A percentile compares a stretch with the other conserved stretches of the same genome.
Evolutionary conservation across 129 eudicot genomes (phyloP).

Genomic region (Sambucus nigra): DNA sequence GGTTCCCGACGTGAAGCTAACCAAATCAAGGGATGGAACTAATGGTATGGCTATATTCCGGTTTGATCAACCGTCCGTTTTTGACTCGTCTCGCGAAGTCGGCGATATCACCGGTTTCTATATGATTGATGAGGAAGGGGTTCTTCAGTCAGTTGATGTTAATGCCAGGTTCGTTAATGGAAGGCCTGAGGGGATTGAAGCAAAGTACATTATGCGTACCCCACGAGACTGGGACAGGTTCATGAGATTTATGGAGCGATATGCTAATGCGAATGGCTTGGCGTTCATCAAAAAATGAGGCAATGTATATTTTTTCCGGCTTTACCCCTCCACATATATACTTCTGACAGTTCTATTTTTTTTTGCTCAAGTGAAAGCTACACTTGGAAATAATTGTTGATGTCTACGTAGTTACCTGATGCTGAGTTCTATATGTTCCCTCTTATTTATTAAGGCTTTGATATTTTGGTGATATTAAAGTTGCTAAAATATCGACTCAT

Average conservation of each 20-base stretch:
- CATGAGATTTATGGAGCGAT: conserved; percentile 99
- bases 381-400: conserved; percentile 21
- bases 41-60: conserved; percentile 84
- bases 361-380: conserved; percentile 28
- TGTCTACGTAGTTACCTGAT: conserved; percentile 20
- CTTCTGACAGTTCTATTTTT: conserved; percentile 10
- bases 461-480: conserved; percentile 1
- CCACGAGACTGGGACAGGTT: conserved; percentile 96
- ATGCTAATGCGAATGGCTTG: conserved; percentile 79
- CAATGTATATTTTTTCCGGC: conserved; percentile 25
- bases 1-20: conserved; percentile 80
- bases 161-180: conserved; percentile 81
- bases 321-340: not conserved
- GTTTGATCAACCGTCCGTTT: conserved; percentile 89
- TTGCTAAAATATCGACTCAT: not conserved
- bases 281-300: conserved; percentile 78
- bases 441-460: conserved; percentile 11
- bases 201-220: conserved; percentile 82
- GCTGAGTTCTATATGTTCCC: conserved; percentile 16
- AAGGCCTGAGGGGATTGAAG: conserved; percentile 86
- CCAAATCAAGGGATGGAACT: conserved; percentile 87
- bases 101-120: conserved; percentile 95
- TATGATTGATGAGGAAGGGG: conserved; percentile 98
- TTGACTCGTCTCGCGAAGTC: conserved; percentile 89
- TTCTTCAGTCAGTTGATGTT: conserved; percentile 68